Base-by-base conservation (phyloP, 2,329 filamentous ascomycete genomes). In the Exophiala sp. region DNA sequence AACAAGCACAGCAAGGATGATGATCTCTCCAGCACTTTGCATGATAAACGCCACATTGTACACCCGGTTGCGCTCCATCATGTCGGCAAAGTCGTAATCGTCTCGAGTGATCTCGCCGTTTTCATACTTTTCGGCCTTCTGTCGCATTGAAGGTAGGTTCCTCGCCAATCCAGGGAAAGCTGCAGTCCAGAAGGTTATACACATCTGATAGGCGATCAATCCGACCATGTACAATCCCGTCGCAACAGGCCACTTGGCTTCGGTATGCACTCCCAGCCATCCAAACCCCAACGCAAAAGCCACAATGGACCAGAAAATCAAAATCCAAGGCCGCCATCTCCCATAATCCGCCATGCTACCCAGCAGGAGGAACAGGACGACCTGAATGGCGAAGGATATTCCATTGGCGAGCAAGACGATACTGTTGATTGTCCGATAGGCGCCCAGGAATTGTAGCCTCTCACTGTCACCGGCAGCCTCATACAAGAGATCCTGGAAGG, bases 181-280 rank as follows among this genome's bases (percentile, higher is more conserved):
- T 0, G 82, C 81, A 0, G 80, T 83, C 80, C 81, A 85, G 63
- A 84, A 85, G 0, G 82, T 85, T 42, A 85, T 68, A 0, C 79
- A 82, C 2, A 82, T 76, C 64, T 85, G 81, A 58, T 85, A 85
- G 1, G 77, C 76, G 55, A 86, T 81, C 35, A 85, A 55, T 24
- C 81, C 82, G 13, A 84, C 75, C 48, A 85, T 81, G 62, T 86
- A 86, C 13, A 86, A 64, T 0, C 75, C 82, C 0, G 79, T 73
- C 0, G 71, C 83, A 7, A 74, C 67, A 41, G 76, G 71, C 83
- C 83, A 86, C 61, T 81, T 71, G 2, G 73, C 69, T 13, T 74
- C 65, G 0, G 73, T 75, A 51, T 84, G 79, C 0, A 86, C 80
- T 16, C 80, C 81, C 1, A 86, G 65, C 80, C 82, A 86, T 43